Evolutionary conservation across 2,329 filamentous ascomycete genomes (phyloP).

Genomic region (Periconia digitata): DNA sequence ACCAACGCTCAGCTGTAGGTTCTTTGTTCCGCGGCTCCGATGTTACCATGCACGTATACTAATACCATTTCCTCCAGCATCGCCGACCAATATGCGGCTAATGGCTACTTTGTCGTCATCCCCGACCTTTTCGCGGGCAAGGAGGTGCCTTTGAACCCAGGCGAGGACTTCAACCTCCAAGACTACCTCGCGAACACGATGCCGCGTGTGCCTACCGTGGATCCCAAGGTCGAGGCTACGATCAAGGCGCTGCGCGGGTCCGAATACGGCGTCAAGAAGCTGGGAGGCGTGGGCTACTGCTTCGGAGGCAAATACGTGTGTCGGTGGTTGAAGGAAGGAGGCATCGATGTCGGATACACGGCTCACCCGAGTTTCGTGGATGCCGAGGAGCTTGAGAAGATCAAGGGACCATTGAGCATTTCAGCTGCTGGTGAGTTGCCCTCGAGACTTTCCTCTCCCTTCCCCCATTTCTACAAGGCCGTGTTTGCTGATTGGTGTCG

Average conservation of each 20-base stretch:
- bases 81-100: constrained; percentile 73
- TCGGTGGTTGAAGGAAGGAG: constrained; percentile 64
- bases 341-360: constrained; percentile 69
- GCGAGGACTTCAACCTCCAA: constrained; percentile 52
- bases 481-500: neutral
- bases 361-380: constrained; percentile 78
- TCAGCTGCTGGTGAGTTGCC: constrained; percentile 58
- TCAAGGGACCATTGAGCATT: constrained; percentile 61
- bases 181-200: constrained; percentile 50
- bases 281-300: constrained; percentile 72
- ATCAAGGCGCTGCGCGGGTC: constrained; percentile 60
- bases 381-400: constrained; percentile 59
- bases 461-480: too few relatives aligned
- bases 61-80: constrained; percentile 44
- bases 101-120: constrained; percentile 70
- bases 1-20: constrained; percentile 51
- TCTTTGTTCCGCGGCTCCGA: neutral
- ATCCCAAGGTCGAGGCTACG: constrained; percentile 55
- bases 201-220: constrained; percentile 47
- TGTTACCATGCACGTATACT: neutral
- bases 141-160: constrained; percentile 57
- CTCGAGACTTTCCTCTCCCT: neutral
- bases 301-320: constrained; percentile 66
- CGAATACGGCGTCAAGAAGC: constrained; percentile 55
- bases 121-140: constrained; percentile 73